Evolutionary conservation across 78 protist species (phyloP).

Genomic region (Cavenderia fasciculata): DNA sequence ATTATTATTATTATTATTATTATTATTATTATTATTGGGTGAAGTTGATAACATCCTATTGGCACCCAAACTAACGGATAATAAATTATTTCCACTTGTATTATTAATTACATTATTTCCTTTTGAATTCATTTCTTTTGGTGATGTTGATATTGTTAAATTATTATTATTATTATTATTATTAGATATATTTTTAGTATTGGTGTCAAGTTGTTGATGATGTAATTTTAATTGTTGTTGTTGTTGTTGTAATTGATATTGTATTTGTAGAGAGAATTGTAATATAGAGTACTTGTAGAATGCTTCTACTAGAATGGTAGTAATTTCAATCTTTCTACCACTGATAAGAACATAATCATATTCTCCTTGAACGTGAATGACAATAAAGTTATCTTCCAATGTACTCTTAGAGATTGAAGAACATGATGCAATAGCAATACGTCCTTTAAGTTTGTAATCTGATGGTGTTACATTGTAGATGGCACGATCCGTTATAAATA

Average conservation of each 20-base stretch:
- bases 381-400: conserved; percentile 85
- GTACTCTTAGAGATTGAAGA: conserved; percentile 71
- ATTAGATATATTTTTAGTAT: not conserved
- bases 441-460: conserved; percentile 82
- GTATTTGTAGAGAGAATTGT: not conserved
- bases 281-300: conserved; percentile 44
- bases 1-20: not conserved
- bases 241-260: not conserved
- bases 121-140: not conserved
- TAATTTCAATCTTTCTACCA: conserved; percentile 86
- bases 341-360: conserved; percentile 90
- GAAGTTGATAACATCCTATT: too few species aligned
- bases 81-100: too few species aligned
- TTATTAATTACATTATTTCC: too few species aligned
- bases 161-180: not conserved
- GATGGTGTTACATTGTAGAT: conserved; percentile 87
- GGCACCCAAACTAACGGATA: too few species aligned
- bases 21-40: not conserved
- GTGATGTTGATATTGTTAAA: not conserved
- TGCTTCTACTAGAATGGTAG: conserved; percentile 68
- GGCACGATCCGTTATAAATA: conserved; percentile 83
- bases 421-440: conserved; percentile 66
- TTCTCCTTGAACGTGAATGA: conserved; percentile 82
- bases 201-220: not conserved
- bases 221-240: not conserved